These are phyloP conservation scores for Salix koriyanagi DNA, from an alignment of 345 rosid genomes.

Conservation along the genomic window DNA sequence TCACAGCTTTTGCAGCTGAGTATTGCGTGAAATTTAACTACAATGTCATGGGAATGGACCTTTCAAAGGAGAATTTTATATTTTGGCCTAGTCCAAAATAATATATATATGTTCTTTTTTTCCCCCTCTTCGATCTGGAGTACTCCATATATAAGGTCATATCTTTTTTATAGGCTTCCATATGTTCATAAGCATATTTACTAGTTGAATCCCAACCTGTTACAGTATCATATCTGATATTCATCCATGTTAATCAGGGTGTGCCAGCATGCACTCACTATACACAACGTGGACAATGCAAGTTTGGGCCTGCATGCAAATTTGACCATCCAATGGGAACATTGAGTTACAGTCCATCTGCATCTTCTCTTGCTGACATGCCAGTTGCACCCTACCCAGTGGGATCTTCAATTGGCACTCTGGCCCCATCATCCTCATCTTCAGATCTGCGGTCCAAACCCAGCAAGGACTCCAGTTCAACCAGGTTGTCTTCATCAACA, in stretches of 20 bases:
- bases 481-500: slow-evolving; percentile 41
- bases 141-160: too few relatives aligned
- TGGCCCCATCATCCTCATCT: slow-evolving; percentile 63
- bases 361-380: slow-evolving; percentile 77
- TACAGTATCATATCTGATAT: slow-evolving; percentile 4
- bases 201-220: background rate
- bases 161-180: background rate
- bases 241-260: slow-evolving; percentile 14
- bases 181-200: background rate
- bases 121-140: background rate
- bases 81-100: background rate
- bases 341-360: slow-evolving; percentile 64
- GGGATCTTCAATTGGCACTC: slow-evolving; percentile 62
- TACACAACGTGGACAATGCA: slow-evolving; percentile 32
- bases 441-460: slow-evolving; percentile 57
- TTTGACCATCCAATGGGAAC: slow-evolving; percentile 69
- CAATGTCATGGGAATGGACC: background rate
- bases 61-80: background rate
- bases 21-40: background rate
- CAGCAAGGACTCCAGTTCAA: slow-evolving; percentile 44
- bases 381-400: slow-evolving; percentile 66
- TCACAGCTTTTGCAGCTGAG: background rate
- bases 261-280: slow-evolving; percentile 28
- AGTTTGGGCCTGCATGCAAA: slow-evolving; percentile 42
- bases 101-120: background rate